Conservation (phyloP, 1,284 basidiomycete genomes). For the Volvariella surrecta region DNA sequence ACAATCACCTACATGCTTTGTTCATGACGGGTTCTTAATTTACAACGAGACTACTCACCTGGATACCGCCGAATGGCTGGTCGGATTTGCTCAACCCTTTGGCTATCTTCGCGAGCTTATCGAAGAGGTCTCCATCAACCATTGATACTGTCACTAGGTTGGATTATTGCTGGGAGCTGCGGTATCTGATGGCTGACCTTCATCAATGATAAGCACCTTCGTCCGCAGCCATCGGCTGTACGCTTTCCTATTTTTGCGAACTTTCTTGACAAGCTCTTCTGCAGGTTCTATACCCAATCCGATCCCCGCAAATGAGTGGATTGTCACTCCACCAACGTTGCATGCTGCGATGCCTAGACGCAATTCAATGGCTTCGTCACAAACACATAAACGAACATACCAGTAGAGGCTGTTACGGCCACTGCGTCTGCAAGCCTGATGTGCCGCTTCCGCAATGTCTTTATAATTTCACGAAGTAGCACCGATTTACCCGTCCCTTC, state of each 20-base stretch:
- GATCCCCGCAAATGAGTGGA: slow-evolving; percentile 91
- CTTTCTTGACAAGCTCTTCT: slow-evolving; percentile 56
- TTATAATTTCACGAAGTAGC: slow-evolving; percentile 85
- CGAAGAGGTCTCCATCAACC: slow-evolving; percentile 91
- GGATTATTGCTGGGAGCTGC: slow-evolving; percentile 4
- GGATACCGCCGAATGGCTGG: slow-evolving; percentile 91
- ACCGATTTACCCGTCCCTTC: slow-evolving; percentile 94
- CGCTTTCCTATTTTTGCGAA: slow-evolving; percentile 68
- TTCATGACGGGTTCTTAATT: slow-evolving; percentile 5
- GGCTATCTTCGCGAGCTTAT: slow-evolving; percentile 70
- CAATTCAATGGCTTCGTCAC: background rate
- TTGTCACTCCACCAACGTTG: slow-evolving; percentile 89
- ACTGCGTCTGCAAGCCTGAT: slow-evolving; percentile 57
- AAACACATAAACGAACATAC: slow-evolving; percentile 21
- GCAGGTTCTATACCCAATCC: slow-evolving; percentile 73
- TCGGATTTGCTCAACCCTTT: slow-evolving; percentile 51
- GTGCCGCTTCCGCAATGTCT: slow-evolving; percentile 45
- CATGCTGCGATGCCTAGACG: slow-evolving; percentile 84
- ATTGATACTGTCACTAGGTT: slow-evolving; percentile 70
- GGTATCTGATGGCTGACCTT: slow-evolving; percentile 46
- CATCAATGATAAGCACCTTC: slow-evolving; percentile 88
- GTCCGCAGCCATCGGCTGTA: slow-evolving; percentile 63
- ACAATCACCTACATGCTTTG: slow-evolving; percentile 54
- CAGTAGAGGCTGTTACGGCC: slow-evolving; percentile 90
- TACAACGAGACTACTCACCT: slow-evolving; percentile 36